Conservation (phyloP, 495 filamentous ascomycete species). For the Podospora anserina region DNA sequence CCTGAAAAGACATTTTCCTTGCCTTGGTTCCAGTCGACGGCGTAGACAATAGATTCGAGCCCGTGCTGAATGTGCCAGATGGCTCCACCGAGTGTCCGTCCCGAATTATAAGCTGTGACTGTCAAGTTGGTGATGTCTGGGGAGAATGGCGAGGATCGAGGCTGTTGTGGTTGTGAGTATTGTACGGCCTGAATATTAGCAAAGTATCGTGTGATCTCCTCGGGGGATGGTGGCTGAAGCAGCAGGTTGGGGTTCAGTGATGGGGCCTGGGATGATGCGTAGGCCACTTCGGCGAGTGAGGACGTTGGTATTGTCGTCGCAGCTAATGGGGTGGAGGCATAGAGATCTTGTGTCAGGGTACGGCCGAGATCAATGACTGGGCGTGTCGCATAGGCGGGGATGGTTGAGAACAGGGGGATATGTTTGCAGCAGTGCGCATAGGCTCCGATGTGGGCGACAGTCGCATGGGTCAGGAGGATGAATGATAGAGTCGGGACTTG, state of each 20-base stretch:
- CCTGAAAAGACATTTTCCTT: constrained; percentile 90
- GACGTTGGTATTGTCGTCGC: constrained; percentile 69
- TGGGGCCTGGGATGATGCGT: constrained; percentile 51
- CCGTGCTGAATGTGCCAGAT: constrained; percentile 99
- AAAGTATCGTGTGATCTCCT: constrained; percentile 92
- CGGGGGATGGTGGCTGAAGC: constrained; percentile 72
- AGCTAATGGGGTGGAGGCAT: constrained; percentile 82
- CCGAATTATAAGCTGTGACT: constrained; percentile 94
- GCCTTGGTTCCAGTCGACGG: constrained; percentile 95
- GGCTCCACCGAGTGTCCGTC: constrained; percentile 91
- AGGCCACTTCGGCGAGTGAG: constrained; percentile 66
- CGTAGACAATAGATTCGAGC: constrained; percentile 94
- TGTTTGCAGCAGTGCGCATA: constrained; percentile 97
- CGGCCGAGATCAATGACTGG: constrained; percentile 91
- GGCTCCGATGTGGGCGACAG: constrained; percentile 82
- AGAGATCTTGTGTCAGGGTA: constrained; percentile 86
- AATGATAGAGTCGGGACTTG: constrained; percentile 87
- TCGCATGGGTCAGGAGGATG: constrained; percentile 93
- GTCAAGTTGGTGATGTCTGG: constrained; percentile 88
- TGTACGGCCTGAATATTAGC: constrained; percentile 89
- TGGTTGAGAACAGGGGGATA: constrained; percentile 83
- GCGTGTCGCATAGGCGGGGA: constrained; percentile 93
- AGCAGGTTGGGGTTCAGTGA: constrained; percentile 57
- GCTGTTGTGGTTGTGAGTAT: constrained; percentile 94
- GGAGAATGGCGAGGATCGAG: constrained; percentile 77